Conservation (phyloP, 2,329 filamentous ascomycete species). For the Waltergamsia citrina region DNA sequence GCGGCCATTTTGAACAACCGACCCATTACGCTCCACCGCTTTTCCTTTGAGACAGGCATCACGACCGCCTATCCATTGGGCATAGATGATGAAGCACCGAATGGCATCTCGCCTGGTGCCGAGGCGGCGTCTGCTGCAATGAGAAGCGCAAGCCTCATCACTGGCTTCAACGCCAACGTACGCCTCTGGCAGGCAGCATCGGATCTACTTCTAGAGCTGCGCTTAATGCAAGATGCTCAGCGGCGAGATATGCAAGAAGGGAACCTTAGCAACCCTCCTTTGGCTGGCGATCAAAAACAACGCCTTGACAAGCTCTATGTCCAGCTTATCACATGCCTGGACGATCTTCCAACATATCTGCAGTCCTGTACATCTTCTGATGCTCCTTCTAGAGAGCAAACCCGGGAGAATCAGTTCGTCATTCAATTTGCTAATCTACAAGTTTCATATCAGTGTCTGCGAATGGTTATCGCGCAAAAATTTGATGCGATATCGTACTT, state of each 20-base stretch:
- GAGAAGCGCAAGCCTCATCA: constrained; percentile 15
- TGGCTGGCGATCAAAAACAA: constrained; percentile 16
- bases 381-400: constrained; percentile 3
- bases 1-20: constrained; percentile 27
- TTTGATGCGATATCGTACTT: constrained; percentile 22
- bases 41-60: constrained; percentile 33
- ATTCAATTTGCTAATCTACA: constrained; percentile 31
- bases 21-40: constrained; percentile 32
- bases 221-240: constrained; percentile 17
- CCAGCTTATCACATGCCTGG: constrained; percentile 28
- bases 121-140: constrained; percentile 1
- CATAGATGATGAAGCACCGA: constrained; percentile 14
- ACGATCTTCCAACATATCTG: constrained; percentile 24
- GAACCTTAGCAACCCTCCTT: constrained; percentile 2
- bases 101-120: constrained; percentile 8
- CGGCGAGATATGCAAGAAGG: constrained; percentile 3
- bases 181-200: constrained; percentile 29
- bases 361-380: constrained; percentile 16
- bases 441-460: constrained; percentile 27
- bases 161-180: constrained; percentile 31
- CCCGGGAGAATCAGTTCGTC: constrained; percentile 18
- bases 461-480: constrained; percentile 28
- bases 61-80: constrained; percentile 23
- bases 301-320: constrained; percentile 25
- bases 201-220: constrained; percentile 25